Evolutionary conservation across 2,329 filamentous ascomycete genomes (phyloP).

Genomic region (Alternaria angustiovoidea): DNA sequence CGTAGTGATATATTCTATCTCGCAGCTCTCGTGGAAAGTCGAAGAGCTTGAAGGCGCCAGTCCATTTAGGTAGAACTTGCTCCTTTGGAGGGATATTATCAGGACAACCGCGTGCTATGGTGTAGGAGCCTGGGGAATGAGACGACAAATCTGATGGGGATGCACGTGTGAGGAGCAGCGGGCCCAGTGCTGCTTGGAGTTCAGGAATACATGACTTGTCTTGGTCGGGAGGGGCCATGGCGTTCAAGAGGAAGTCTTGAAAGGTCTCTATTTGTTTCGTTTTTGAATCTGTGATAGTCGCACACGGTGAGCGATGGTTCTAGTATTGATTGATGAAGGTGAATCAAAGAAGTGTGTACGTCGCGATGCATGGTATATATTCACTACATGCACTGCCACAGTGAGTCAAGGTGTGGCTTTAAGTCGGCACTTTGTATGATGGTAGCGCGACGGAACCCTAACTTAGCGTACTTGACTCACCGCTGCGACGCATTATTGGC

Average conservation of each 20-base stretch:
- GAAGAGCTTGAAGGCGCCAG: conserved; percentile 16
- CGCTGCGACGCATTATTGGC: background rate
- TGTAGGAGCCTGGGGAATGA: background rate
- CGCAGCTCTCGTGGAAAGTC: conserved; percentile 30
- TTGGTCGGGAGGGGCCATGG: background rate
- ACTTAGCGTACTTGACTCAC: conserved; percentile 11
- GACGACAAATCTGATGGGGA: background rate
- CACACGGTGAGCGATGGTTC: too few species aligned
- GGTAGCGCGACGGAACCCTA: background rate
- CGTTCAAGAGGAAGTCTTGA: background rate
- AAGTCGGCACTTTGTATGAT: background rate
- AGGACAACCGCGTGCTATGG: background rate
- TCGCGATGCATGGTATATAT: background rate
- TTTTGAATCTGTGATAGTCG: background rate
- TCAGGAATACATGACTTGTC: conserved; percentile 13
- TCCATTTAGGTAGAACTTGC: conserved; percentile 14
- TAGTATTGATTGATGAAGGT: too few species aligned
- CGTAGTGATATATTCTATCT: conserved; percentile 30
- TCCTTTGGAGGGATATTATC: background rate
- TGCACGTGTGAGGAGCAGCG: conserved; percentile 16
- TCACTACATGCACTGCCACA: background rate
- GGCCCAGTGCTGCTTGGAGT: conserved; percentile 23
- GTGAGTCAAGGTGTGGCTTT: conserved; percentile 4
- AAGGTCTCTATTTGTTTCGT: background rate
- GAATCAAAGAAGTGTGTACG: background rate